Base-by-base conservation (phyloP, 345 rosid species). In the Moricandia moricandioides region DNA sequence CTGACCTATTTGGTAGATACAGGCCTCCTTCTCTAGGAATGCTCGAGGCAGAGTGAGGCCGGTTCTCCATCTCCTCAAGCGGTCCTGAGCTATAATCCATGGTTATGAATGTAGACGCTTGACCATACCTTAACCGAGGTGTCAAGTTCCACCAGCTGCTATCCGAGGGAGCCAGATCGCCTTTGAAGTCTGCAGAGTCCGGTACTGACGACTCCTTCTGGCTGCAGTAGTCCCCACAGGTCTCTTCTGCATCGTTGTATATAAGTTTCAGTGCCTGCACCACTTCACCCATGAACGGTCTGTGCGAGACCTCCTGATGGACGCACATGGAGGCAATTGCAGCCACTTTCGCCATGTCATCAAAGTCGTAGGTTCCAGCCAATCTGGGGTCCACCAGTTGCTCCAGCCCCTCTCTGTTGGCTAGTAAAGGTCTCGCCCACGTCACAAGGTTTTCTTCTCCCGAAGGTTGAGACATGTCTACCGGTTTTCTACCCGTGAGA, bases 261-360 rank as follows among this genome's bases (percentile, higher is more conserved):
- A 95, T 92, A 64, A 95, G 87, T 81, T 95, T 95, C 73, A 95
- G 83, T 30, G 99, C 99, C 86, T 95, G 99, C 77, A 95, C 99
- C 9, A 95, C 99, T 86, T 95, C 99, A 43, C 99, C 99, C 99
- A 95, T 95, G 72, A 95, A 95, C 10, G 99, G 99, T 67, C 99
- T 79, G 72, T 88, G 86, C 3, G 97, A 82, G 61, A 95, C 99
- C 84, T 95, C 99, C 0, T 88, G 91, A 75, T 95, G 97, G 58
- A 95, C 97, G 35, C 99, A 95, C 96, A 95, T 89, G 49, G 97
- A 90, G 62, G 99, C 99, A 73, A 95, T 95, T 43, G 97, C 90
- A 26, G 99, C 97, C 77, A 95, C 97, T 84, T 90, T 90, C 16
- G 97, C 99, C 92, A 95, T 84, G 83, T 95, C 89, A 51, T 92